These are phyloP conservation scores for Hippophae gyantsensis DNA, from an alignment of 306 rosid species.

Conservation along the genomic window DNA sequence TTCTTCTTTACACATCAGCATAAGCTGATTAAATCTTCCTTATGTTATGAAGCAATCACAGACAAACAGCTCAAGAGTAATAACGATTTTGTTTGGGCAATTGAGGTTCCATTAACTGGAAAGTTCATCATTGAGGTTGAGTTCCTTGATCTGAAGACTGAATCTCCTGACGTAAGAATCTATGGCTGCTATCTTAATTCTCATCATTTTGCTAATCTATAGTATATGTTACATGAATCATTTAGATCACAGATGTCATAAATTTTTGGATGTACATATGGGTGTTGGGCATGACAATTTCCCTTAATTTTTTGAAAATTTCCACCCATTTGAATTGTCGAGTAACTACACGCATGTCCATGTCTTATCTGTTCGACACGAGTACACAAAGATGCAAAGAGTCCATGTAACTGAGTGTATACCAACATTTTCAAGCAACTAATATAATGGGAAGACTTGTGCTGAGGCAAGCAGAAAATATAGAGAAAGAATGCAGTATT, in stretches of 20 bases:
- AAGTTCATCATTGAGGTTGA: conserved; percentile 91
- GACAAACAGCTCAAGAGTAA: conserved; percentile 68
- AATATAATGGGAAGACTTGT: background rate
- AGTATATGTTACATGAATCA: conserved; percentile 1
- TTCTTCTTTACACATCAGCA: background rate
- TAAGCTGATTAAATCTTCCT: background rate
- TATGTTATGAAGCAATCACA: conserved; percentile 43
- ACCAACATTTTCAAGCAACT: too few species aligned
- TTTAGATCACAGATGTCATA: background rate
- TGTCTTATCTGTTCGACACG: too few species aligned
- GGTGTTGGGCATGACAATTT: background rate
- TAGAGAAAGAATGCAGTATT: conserved; percentile 7
- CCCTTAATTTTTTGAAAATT: too few species aligned
- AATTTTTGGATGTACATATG: background rate
- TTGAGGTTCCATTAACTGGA: conserved; percentile 89
- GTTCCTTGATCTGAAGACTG: conserved; percentile 82
- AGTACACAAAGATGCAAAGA: background rate
- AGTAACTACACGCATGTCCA: too few species aligned
- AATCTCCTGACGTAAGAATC: conserved; percentile 49
- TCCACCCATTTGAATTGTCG: too few species aligned
- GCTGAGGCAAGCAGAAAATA: background rate
- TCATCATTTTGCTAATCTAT: conserved; percentile 2
- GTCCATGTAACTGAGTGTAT: too few species aligned
- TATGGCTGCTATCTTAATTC: background rate
- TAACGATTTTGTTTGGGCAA: conserved; percentile 88